Base-by-base conservation (phyloP, 1,284 basidiomycete genomes). In the Ceratobasidium sp. region DNA sequence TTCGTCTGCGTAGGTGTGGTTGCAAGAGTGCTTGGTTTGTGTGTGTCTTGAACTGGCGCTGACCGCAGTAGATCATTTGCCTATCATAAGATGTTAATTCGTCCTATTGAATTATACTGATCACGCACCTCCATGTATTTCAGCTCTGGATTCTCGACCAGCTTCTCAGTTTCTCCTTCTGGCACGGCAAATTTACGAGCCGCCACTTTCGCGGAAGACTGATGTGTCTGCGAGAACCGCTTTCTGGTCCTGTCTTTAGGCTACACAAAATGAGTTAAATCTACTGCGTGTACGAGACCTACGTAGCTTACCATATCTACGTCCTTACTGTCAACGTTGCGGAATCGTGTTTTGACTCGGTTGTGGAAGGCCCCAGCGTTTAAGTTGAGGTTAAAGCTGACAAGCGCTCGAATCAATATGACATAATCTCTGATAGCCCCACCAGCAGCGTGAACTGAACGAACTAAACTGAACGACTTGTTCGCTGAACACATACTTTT, bases 1-100 rank as follows among this genome's bases (percentile, higher is more conserved):
- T 94, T 94, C 67, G 84, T 89, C 62, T 61, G 58, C 1, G 38
- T 38, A 85, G 75, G 9, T 75, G 72, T 28, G 76, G 72, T 5
- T 77, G 78, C 32, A 73, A 43, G 50, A 80, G 80, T 32, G 79
- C 78, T 8, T 78, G 72, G 13, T 75, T 46, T 26, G 11, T 4
- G 6, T 4, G 26, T 50, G 16, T 41, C 44, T 35, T 49, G 35
- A 38, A 49, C 75, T 26, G 79, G 76, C 50, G 82, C 77, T 43
- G 79, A 76, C 21, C 81, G 78, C 13, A 88, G 79, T 61, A 88
- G 80, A 4, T 85, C 85, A 73, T 82, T 79, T 2, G 81, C 85
- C 88, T 89, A 75, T n/a, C 11, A 47, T 30, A 30, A 5, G 2
- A 61, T 30, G 5, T 26, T 28, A 46, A 43, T 11, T 14, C 35